These are phyloP conservation scores for Collybia sp. DNA, from an alignment of 768 basidiomycete species.

Conservation along the genomic window DNA sequence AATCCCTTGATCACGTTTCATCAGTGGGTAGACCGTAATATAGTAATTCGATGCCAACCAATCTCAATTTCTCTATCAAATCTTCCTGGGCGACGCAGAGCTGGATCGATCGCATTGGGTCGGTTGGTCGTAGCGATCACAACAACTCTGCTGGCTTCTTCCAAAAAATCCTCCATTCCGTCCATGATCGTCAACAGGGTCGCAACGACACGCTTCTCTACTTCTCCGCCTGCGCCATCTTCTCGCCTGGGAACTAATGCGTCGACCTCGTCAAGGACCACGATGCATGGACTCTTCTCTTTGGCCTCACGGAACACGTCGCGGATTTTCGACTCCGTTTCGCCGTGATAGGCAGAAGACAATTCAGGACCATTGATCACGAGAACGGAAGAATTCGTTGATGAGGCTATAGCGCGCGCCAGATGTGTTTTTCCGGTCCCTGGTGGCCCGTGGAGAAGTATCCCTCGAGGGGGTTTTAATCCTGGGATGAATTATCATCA, in stretches of 20 bases:
- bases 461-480: conserved; percentile 94
- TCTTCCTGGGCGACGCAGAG: conserved; percentile 81
- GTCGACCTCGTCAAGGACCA: conserved; percentile 95
- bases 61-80: conserved; percentile 97
- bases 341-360: conserved; percentile 94
- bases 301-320: conserved; percentile 87
- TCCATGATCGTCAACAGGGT: conserved; percentile 93
- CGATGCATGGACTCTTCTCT: conserved; percentile 80
- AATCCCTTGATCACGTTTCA: conserved; percentile 49
- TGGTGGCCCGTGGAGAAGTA: conserved; percentile 92
- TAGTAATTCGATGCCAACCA: conserved; percentile 38
- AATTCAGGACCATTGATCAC: conserved; percentile 95
- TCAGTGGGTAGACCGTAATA: conserved; percentile 3
- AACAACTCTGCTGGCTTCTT: conserved; percentile 59
- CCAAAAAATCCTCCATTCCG: conserved; percentile 59
- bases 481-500: conserved; percentile 30
- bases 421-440: conserved; percentile 98
- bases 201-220: conserved; percentile 94
- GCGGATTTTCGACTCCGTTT: conserved; percentile 88
- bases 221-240: conserved; percentile 88
- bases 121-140: conserved; percentile 96
- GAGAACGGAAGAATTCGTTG: conserved; percentile 83
- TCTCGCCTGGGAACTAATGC: conserved; percentile 90
- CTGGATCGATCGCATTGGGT: conserved; percentile 94
- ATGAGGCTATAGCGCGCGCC: conserved; percentile 88